phyloP scores from a whole-genome alignment of 768 basidiomycete genomes.

The Russula ochroleuca region DNA sequence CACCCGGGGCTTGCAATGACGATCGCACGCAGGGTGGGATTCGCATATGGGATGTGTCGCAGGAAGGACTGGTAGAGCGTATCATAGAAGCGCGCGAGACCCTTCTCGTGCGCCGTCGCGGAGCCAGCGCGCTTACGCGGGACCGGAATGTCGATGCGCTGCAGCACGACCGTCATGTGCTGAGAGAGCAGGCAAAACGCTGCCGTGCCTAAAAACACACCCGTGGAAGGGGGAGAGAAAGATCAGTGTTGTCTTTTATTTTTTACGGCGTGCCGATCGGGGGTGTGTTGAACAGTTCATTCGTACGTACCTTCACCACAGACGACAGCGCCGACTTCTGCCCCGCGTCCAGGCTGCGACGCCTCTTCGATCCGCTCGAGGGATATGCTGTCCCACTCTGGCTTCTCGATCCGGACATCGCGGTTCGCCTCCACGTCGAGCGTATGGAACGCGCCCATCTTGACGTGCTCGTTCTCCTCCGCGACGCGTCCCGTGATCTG shows the following conservation, averaged over 20 bases:
- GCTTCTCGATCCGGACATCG: constrained; percentile 86
- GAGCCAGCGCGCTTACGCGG: constrained; percentile 87
- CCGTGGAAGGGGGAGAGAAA: not conserved
- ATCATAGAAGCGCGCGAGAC: constrained; percentile 76
- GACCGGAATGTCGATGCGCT: constrained; percentile 82
- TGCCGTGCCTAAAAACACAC: constrained; percentile 56
- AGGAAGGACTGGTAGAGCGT: constrained; percentile 81
- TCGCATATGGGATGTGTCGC: constrained; percentile 83
- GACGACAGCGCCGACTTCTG: constrained; percentile 93
- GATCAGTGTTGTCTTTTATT: not conserved
- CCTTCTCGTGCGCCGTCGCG: constrained; percentile 88
- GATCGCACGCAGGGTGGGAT: constrained; percentile 72
- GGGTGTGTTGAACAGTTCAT: not conserved
- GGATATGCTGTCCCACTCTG: constrained; percentile 92
- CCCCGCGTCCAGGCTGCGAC: constrained; percentile 89
- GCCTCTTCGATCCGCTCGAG: constrained; percentile 78
- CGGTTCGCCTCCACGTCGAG: constrained; percentile 89
- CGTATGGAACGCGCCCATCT: constrained; percentile 91
- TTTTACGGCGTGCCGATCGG: not conserved
- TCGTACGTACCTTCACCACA: constrained; percentile 70
- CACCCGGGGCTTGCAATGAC: constrained; percentile 98
- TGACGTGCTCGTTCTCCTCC: constrained; percentile 83
- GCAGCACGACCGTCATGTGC: constrained; percentile 92
- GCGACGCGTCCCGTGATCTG: constrained; percentile 85
- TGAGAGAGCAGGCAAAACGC: constrained; percentile 93